Conservation (phyloP, 2,329 filamentous ascomycete species). For the Apiospora marii region DNA sequence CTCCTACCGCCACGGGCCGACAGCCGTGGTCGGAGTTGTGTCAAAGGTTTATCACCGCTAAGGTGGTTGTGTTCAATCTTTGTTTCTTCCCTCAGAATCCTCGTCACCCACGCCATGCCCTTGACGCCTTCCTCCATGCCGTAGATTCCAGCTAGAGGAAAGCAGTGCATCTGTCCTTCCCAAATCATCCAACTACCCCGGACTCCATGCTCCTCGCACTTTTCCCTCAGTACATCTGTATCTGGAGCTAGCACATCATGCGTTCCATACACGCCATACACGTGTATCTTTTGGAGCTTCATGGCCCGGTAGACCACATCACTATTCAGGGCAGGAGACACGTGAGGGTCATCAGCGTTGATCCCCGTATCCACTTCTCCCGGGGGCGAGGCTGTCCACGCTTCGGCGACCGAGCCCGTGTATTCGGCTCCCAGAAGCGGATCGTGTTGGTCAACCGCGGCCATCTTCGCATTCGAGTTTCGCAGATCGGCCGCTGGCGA, state of each 20-base stretch:
- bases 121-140: constrained; percentile 55
- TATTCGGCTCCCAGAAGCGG: constrained; percentile 53
- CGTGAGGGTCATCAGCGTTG: constrained; percentile 46
- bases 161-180: constrained; percentile 68
- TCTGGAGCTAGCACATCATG: constrained; percentile 63
- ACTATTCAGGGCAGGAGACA: constrained; percentile 50
- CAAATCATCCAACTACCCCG: constrained; percentile 64
- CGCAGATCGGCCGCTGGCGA: constrained; percentile 48
- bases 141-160: constrained; percentile 58
- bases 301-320: constrained; percentile 39
- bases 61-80: constrained; percentile 2
- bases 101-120: constrained; percentile 54
- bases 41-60: constrained; percentile 6
- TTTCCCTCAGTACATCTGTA: constrained; percentile 55
- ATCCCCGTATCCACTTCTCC: constrained; percentile 28
- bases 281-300: constrained; percentile 53
- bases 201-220: constrained; percentile 51
- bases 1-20: neutral
- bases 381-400: constrained; percentile 51
- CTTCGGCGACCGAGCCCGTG: constrained; percentile 49
- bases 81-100: constrained; percentile 31
- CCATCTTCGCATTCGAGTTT: constrained; percentile 53
- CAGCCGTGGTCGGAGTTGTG: neutral
- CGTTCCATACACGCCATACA: constrained; percentile 60
- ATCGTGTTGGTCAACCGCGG: constrained; percentile 49